Percentiles rank a stretch among this genome's conserved stretches.
Conservation (phyloP, 1,284 basidiomycete species). For the Blastosporella zonata region DNA sequence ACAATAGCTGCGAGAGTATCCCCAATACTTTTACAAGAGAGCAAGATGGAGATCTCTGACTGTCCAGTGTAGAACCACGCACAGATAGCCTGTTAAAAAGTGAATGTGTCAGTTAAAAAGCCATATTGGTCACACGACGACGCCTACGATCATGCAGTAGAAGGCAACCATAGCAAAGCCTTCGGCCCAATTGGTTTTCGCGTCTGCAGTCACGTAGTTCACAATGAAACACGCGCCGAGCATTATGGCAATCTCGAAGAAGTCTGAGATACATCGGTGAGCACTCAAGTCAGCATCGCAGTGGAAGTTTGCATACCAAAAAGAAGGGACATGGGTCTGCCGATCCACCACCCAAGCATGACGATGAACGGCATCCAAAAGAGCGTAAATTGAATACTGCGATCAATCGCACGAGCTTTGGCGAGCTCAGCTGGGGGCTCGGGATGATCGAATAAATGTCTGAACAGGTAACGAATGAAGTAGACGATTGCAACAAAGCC, state of each 20-base stretch:
- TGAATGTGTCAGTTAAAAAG: neutral
- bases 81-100: slow-evolving; percentile 36
- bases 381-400: slow-evolving; percentile 65
- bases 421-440: slow-evolving; percentile 48
- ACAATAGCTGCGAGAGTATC: slow-evolving; percentile 11
- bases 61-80: slow-evolving; percentile 57
- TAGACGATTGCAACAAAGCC: slow-evolving; percentile 53
- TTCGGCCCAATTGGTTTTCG: slow-evolving; percentile 71
- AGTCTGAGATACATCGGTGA: slow-evolving; percentile 25
- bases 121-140: neutral
- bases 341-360: slow-evolving; percentile 57
- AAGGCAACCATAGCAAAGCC: slow-evolving; percentile 60
- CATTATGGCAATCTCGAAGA: slow-evolving; percentile 59
- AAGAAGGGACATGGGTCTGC: slow-evolving; percentile 50
- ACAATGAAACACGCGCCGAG: slow-evolving; percentile 65
- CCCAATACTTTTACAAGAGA: slow-evolving; percentile 19
- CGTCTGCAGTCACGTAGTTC: slow-evolving; percentile 68
- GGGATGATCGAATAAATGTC: slow-evolving; percentile 34
- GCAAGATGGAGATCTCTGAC: slow-evolving; percentile 33
- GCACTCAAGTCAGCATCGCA: neutral
- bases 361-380: slow-evolving; percentile 66
- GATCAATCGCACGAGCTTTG: slow-evolving; percentile 58
- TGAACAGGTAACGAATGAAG: slow-evolving; percentile 40
- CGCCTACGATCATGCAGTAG: slow-evolving; percentile 46
- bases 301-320: slow-evolving; percentile 40